Percentiles rank a stretch among this genome's conserved stretches.
phyloP scores from a whole-genome alignment of 2,329 filamentous ascomycete species.

The Ophiostoma montium region DNA sequence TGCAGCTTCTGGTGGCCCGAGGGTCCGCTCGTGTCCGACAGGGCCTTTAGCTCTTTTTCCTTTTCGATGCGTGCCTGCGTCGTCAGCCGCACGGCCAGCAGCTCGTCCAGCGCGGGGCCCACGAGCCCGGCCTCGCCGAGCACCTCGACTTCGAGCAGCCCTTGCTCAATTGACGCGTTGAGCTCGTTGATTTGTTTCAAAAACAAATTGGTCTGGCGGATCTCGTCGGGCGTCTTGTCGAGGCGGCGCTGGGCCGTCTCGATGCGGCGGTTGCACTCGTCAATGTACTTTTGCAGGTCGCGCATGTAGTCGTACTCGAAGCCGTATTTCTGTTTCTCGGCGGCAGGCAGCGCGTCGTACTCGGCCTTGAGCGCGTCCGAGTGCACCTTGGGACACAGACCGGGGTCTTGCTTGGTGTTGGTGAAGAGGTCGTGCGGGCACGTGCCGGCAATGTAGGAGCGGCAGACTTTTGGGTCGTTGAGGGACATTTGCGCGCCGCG shows the following conservation, averaged over 20 bases:
- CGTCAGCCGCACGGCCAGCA: slow-evolving; percentile 69
- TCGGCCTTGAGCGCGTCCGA: slow-evolving; percentile 78
- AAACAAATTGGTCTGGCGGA: slow-evolving; percentile 81
- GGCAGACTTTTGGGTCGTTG: slow-evolving; percentile 85
- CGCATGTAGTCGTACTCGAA: slow-evolving; percentile 97
- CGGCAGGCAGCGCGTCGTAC: slow-evolving; percentile 59
- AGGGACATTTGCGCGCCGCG: slow-evolving; percentile 73
- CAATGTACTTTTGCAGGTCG: slow-evolving; percentile 92
- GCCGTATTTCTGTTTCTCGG: slow-evolving; percentile 63
- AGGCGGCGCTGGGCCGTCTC: slow-evolving; percentile 77
- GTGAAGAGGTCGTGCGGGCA: slow-evolving; percentile 99
- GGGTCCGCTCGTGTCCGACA: slow-evolving; percentile 84
- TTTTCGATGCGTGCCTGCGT: slow-evolving; percentile 69
- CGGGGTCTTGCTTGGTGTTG: slow-evolving; percentile 96
- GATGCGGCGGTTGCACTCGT: slow-evolving; percentile 90
- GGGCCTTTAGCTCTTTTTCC: slow-evolving; percentile 76
- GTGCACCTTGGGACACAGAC: slow-evolving; percentile 77
- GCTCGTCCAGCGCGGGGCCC: slow-evolving; percentile 70
- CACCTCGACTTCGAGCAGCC: slow-evolving; percentile 73
- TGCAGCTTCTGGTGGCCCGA: slow-evolving; percentile 95
- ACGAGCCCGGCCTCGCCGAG: slow-evolving; percentile 73
- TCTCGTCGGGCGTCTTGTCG: slow-evolving; percentile 97
- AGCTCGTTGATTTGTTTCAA: slow-evolving; percentile 79
- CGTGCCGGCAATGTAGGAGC: slow-evolving; percentile 82
- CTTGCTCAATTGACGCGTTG: slow-evolving; percentile 61